Percentiles rank a stretch among this genome's conserved stretches.
Conservation (phyloP, 768 basidiomycete genomes). For the Macrolepiota fuliginosa region DNA sequence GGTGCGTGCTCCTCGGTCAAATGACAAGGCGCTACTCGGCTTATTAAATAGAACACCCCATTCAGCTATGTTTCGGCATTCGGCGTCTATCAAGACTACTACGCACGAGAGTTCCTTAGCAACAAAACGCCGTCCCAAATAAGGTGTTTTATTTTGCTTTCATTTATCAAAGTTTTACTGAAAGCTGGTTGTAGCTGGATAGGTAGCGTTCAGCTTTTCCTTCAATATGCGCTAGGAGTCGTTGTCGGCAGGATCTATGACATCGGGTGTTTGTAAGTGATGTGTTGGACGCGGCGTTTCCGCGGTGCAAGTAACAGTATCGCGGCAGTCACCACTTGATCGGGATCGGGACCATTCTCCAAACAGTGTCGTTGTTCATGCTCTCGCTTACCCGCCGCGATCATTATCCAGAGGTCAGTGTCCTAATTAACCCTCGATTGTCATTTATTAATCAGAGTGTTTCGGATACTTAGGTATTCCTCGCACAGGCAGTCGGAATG, state of each 20-base stretch:
- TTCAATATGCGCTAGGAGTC: conserved; percentile 40
- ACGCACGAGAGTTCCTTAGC: conserved; percentile 37
- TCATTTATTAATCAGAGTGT: conserved; percentile 10
- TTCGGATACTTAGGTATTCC: conserved; percentile 41
- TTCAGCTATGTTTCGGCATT: conserved; percentile 41
- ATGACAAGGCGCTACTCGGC: not conserved
- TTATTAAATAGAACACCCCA: conserved; percentile 2
- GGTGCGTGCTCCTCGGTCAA: conserved; percentile 23
- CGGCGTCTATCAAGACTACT: conserved; percentile 49
- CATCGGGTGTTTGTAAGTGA: conserved; percentile 43
- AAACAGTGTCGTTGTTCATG: conserved; percentile 41
- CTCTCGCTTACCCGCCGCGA: conserved; percentile 38
- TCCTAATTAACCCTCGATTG: conserved; percentile 6
- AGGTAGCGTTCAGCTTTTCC: conserved; percentile 46
- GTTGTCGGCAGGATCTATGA: conserved; percentile 43
- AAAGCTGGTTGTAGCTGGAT: conserved; percentile 38
- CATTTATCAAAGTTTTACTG: conserved; percentile 3
- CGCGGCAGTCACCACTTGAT: conserved; percentile 33
- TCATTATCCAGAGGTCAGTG: conserved; percentile 42
- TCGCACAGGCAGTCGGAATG: conserved; percentile 58
- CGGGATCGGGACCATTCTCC: conserved; percentile 30
- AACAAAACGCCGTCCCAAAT: conserved; percentile 42
- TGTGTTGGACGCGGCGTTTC: conserved; percentile 6
- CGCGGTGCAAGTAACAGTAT: conserved; percentile 14
- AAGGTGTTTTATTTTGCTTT: conserved; percentile 23